These are phyloP conservation scores for Cryptococcus deneoformans DNA, from an alignment of 1,284 basidiomycete genomes.

Conservation along the genomic window DNA sequence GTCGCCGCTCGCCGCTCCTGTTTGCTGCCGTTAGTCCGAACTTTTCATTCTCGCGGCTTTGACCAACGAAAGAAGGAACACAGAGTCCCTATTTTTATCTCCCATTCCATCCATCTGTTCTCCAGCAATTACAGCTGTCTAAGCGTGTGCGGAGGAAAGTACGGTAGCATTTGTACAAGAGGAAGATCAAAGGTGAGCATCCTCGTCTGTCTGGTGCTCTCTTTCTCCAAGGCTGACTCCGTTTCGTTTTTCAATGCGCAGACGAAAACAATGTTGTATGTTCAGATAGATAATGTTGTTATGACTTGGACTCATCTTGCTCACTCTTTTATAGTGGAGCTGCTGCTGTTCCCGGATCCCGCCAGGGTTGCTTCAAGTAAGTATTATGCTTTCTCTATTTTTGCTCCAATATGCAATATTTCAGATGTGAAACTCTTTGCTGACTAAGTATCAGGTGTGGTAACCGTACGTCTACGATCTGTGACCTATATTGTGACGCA, in stretches of 20 bases:
- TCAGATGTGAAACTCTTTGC: not conserved
- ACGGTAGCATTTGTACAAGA: not conserved
- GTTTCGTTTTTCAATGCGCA: too few relatives aligned
- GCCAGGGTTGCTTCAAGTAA: constrained; percentile 49
- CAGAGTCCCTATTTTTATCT: too few relatives aligned
- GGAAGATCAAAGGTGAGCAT: not conserved
- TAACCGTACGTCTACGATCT: constrained; percentile 27
- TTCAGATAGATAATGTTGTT: too few relatives aligned
- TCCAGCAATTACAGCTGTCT: not conserved
- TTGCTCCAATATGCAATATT: not conserved
- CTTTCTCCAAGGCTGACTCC: too few relatives aligned
- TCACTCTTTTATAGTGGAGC: constrained; percentile 20
- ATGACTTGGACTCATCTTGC: too few relatives aligned
- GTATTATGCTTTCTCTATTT: constrained; percentile 2
- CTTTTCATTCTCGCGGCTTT: too few relatives aligned
- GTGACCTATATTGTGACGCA: too few relatives aligned
- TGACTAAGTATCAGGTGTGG: constrained; percentile 24
- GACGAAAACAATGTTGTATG: too few relatives aligned
- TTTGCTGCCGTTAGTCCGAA: too few relatives aligned
- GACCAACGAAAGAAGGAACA: too few relatives aligned
- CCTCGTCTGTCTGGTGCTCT: too few relatives aligned
- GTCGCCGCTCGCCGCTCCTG: too few relatives aligned
- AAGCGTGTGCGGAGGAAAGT: not conserved
- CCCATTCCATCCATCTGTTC: not conserved
- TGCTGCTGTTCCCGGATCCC: constrained; percentile 41